These are phyloP conservation scores for Raphidocelis subcapitata DNA, from an alignment of 139 green algal species.

Conservation along the genomic window DNA sequence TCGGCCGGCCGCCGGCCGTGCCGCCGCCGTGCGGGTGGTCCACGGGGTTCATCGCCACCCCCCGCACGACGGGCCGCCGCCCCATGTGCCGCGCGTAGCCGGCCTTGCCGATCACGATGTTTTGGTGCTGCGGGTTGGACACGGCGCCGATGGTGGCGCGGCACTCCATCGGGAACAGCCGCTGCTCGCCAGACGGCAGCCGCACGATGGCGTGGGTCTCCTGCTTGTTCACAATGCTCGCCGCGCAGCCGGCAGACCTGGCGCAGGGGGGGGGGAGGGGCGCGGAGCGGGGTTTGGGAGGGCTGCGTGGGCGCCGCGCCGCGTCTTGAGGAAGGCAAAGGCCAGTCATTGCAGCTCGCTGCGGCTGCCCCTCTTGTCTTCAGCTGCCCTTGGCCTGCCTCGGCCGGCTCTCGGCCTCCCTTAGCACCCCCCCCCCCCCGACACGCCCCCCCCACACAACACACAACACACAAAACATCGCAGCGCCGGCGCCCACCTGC, in stretches of 20 bases:
- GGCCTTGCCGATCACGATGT: constrained; percentile 83
- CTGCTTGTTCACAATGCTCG: constrained; percentile 57
- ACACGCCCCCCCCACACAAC: background rate
- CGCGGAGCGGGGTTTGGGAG: too few relatives aligned
- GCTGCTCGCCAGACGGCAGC: constrained; percentile 84
- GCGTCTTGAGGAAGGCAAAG: too few relatives aligned
- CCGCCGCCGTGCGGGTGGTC: constrained; percentile 93
- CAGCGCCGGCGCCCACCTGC: background rate
- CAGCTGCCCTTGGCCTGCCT: too few relatives aligned
- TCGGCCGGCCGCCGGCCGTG: constrained; percentile 74
- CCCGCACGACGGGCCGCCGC: constrained; percentile 57
- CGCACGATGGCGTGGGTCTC: constrained; percentile 73
- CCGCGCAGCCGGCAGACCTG: constrained; percentile 69
- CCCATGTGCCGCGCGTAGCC: constrained; percentile 66
- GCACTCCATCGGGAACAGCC: constrained; percentile 70
- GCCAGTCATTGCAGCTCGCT: too few relatives aligned
- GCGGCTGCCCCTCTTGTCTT: too few relatives aligned
- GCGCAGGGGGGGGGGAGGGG: constrained; percentile 5
- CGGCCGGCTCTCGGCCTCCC: too few relatives aligned
- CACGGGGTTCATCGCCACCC: constrained; percentile 94
- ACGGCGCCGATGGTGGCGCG: constrained; percentile 86
- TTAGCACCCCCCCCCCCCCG: too few relatives aligned
- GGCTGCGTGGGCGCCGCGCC: too few relatives aligned
- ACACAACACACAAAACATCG: background rate
- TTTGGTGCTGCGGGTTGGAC: constrained; percentile 84